A percentile compares a stretch with the other conserved stretches of the same genome.
phyloP scores from a whole-genome alignment of 192 early-diverging fungal genomes.

The Pilobolus umbonatus region DNA sequence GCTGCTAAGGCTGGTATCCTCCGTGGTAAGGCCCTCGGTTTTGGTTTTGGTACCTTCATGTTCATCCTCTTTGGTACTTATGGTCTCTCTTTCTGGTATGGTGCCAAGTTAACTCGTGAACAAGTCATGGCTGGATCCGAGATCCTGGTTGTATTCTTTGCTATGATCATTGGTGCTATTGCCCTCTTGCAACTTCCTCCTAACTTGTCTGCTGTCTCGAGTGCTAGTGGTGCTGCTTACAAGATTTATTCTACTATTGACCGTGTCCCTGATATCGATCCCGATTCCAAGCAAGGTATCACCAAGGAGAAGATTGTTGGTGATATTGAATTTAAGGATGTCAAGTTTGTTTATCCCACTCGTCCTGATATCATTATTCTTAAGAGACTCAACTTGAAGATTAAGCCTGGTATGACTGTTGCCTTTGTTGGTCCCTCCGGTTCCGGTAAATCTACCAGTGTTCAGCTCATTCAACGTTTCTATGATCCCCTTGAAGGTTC shows the following conservation, averaged over 20 bases:
- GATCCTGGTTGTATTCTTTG: constrained; percentile 84
- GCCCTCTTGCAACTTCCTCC: constrained; percentile 64
- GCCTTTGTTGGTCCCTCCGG: constrained; percentile 86
- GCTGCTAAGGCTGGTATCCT: constrained; percentile 61
- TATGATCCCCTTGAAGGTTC: constrained; percentile 57
- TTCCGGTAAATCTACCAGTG: constrained; percentile 81
- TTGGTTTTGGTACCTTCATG: constrained; percentile 68
- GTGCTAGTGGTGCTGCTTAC: constrained; percentile 72
- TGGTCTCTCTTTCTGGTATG: constrained; percentile 81
- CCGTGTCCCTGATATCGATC: constrained; percentile 72
- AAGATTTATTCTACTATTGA: constrained; percentile 79
- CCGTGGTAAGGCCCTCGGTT: constrained; percentile 52
- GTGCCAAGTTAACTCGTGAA: constrained; percentile 48
- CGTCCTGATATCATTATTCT: constrained; percentile 78
- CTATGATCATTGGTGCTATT: constrained; percentile 72
- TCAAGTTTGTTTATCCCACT: constrained; percentile 79
- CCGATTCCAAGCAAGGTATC: constrained; percentile 36
- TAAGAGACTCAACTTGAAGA: constrained; percentile 58
- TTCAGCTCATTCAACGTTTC: constrained; percentile 80
- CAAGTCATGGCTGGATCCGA: constrained; percentile 37
- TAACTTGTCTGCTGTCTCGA: constrained; percentile 64
- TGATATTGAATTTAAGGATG: constrained; percentile 65
- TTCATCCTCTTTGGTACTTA: constrained; percentile 68
- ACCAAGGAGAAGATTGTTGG: constrained; percentile 48
- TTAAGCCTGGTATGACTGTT: constrained; percentile 72